Evolutionary conservation across 257 asterid genomes (phyloP), one percentile per base, ranked within the genome.

Genomic region (Gentiana dahurica): DNA sequence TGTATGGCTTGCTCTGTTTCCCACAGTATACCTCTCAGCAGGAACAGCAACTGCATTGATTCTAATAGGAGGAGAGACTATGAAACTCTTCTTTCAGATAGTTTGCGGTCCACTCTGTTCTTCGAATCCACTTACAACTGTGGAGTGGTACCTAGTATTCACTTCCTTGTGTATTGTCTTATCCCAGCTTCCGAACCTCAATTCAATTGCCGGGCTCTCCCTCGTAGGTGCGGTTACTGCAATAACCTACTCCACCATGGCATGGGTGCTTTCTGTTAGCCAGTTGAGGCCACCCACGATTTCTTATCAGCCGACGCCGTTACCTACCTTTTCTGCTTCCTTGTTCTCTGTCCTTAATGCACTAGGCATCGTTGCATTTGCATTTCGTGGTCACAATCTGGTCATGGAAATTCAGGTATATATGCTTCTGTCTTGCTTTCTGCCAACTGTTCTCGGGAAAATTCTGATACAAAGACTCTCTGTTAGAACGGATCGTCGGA

Each of bases 1-100:
- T 49, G 94, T 82, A 33, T 92, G 99, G 99, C 94, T 92, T 33
- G 99, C 99, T 32, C 87, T 92, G 39, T 92, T 92, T 77, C 99
- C 99, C 4, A 92, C 99, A 0, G 95, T 85, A 8, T 92, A 92
- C 77, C 80, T 92, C 8, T 92, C 99, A 5, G 99, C 99, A 3
- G 99, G 99, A 41, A 92, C 97, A 8, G 97, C 89, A 13, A 92
- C 99, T 2, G 99, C 99, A 49, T 67, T 92, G 67, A 92, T 92
- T 70, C 82, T 92, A 5, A 75, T 92, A 0, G 99, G 99, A 68
- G 99, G 99, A 54, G 97, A 92, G 81, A 92, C 99, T 58, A 92
- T 92, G 99, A 92, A 92, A 67, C 66, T 92, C 38, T 92, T 92
- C 84, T 92, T 92, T 70, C 99, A 88, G 61, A 83, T 75, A 9